phyloP scores from a whole-genome alignment of 73 alveolate species.

The Paramecium bursaria region DNA sequence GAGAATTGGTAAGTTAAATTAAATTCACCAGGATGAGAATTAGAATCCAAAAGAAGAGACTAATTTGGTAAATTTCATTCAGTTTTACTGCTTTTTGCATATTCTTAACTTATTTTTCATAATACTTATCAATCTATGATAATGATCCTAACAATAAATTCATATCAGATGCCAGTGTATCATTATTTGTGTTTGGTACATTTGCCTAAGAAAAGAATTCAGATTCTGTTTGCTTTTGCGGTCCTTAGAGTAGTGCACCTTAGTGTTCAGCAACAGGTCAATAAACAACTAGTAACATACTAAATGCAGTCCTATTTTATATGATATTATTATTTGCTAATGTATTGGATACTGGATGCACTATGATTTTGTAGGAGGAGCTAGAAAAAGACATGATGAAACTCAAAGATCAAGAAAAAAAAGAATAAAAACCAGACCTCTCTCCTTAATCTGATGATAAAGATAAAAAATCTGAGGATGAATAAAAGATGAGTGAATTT shows the following conservation, averaged over 20 bases:
- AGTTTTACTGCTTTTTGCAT: conserved; percentile 48
- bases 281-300: not conserved
- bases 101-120: conserved; percentile 29
- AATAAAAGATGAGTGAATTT: conserved; percentile 12
- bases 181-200: conserved; percentile 43
- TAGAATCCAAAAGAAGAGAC: conserved; percentile 28
- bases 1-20: not conserved
- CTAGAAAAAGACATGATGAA: conserved; percentile 22
- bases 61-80: conserved; percentile 50
- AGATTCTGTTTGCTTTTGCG: conserved; percentile 29
- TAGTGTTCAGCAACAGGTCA: not conserved
- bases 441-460: not conserved
- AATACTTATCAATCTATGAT: conserved; percentile 5
- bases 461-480: not conserved
- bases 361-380: conserved; percentile 33
- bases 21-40: conserved; percentile 12
- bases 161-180: conserved; percentile 10
- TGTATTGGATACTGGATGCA: conserved; percentile 61
- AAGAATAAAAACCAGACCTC: not conserved
- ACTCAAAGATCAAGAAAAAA: not conserved
- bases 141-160: not conserved
- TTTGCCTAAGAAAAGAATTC: conserved; percentile 20
- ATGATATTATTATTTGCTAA: conserved; percentile 37
- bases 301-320: conserved; percentile 19
- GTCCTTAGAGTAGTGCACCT: not conserved